A percentile compares a stretch with the other conserved stretches of the same genome.
Conservation (phyloP, 495 filamentous ascomycete genomes). For the Cairneyella variabilis region DNA sequence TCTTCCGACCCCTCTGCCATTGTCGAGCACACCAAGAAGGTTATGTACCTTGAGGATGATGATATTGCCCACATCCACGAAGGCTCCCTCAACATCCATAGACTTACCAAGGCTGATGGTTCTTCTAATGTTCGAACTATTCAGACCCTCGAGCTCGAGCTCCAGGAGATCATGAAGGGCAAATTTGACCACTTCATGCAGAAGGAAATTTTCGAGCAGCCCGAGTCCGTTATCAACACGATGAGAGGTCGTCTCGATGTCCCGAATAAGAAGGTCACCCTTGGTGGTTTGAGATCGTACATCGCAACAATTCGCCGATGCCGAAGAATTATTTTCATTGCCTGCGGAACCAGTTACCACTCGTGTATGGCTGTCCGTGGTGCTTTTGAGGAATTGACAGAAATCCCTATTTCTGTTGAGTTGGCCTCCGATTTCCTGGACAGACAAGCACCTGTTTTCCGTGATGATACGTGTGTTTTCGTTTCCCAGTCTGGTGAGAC, state of each 20-base stretch:
- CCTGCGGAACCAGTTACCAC: constrained; percentile 96
- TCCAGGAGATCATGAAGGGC: constrained; percentile 99
- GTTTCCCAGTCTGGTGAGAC: constrained; percentile 99
- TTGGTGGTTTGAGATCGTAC: constrained; percentile 93
- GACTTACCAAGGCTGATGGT: constrained; percentile 92
- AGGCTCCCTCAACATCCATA: constrained; percentile 97
- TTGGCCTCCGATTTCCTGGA: constrained; percentile 98
- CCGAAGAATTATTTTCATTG: constrained; percentile 95
- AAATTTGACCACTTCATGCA: constrained; percentile 99
- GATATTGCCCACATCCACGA: constrained; percentile 99
- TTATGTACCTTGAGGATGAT: constrained; percentile 98
- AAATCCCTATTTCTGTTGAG: constrained; percentile 96
- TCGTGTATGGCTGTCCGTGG: constrained; percentile 99
- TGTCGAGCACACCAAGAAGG: constrained; percentile 99
- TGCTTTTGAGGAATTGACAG: constrained; percentile 94
- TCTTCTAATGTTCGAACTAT: constrained; percentile 95
- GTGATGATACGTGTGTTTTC: constrained; percentile 98
- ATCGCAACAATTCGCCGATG: constrained; percentile 94
- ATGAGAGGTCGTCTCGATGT: constrained; percentile 98
- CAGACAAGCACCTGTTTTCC: constrained; percentile 96
- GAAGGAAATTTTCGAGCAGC: constrained; percentile 99
- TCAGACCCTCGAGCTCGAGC: constrained; percentile 95
- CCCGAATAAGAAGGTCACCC: constrained; percentile 86
- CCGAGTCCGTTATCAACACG: constrained; percentile 97
- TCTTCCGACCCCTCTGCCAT: constrained; percentile 98